phyloP scores from a whole-genome alignment of 2,329 filamentous ascomycete species.

The Conoideocrella luteorostrata region DNA sequence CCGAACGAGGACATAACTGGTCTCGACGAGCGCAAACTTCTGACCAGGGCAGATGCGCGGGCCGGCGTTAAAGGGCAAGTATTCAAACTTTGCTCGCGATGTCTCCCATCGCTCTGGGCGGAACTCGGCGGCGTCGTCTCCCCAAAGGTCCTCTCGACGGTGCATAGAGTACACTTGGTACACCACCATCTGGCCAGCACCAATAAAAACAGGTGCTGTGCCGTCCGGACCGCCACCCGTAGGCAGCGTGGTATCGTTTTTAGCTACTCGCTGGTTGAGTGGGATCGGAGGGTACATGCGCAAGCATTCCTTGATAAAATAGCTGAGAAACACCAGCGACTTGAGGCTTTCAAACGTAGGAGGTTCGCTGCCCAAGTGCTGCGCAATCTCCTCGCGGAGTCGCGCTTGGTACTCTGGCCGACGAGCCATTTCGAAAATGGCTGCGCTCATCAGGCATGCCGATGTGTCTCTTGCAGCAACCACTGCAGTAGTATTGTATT shows the following conservation, averaged over 20 bases:
- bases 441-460: not conserved
- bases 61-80: slow-evolving; percentile 69
- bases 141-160: not conserved
- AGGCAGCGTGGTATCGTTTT: slow-evolving; percentile 41
- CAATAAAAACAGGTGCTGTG: slow-evolving; percentile 39
- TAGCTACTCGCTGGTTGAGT: slow-evolving; percentile 15
- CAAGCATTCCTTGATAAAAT: slow-evolving; percentile 15
- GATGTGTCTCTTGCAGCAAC: not conserved
- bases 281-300: slow-evolving; percentile 17
- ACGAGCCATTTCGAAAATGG: not conserved
- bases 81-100: slow-evolving; percentile 61
- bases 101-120: slow-evolving; percentile 59
- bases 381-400: slow-evolving; percentile 23
- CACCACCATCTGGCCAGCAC: slow-evolving; percentile 36
- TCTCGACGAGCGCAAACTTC: slow-evolving; percentile 75
- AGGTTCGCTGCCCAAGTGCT: slow-evolving; percentile 46
- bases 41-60: slow-evolving; percentile 70
- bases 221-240: slow-evolving; percentile 43
- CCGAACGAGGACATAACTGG: slow-evolving; percentile 36
- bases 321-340: slow-evolving; percentile 16
- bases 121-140: slow-evolving; percentile 31
- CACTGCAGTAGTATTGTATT: too few species aligned
- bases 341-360: slow-evolving; percentile 19
- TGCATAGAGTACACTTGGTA: slow-evolving; percentile 18
- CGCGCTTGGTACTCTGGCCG: not conserved